phyloP scores from a whole-genome alignment of 495 filamentous ascomycete genomes.

The Penicillium lividum region DNA sequence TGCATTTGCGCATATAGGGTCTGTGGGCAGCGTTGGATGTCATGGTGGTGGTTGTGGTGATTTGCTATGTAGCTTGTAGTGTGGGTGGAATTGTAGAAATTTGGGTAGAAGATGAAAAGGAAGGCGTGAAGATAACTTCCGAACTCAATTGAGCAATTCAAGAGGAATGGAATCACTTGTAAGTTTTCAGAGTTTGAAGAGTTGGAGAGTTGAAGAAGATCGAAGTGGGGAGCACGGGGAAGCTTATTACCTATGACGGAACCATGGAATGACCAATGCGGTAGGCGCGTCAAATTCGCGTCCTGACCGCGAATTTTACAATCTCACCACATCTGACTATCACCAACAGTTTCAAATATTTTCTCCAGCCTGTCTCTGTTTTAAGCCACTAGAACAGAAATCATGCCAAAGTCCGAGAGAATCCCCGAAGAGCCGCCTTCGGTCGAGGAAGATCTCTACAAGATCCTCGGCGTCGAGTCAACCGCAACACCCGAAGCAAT shows the following conservation, averaged over 20 bases:
- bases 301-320: slow-evolving; percentile 11
- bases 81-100: background rate
- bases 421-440: slow-evolving; percentile 40
- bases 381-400: background rate
- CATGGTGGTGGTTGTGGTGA: background rate
- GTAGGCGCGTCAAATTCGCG: slow-evolving; percentile 29
- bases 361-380: background rate
- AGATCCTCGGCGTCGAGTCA: slow-evolving; percentile 72
- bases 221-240: slow-evolving; percentile 19
- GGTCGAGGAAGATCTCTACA: slow-evolving; percentile 77
- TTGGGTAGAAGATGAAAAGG: background rate
- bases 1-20: slow-evolving; percentile 69
- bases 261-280: slow-evolving; percentile 20
- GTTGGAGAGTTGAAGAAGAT: background rate
- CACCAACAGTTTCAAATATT: background rate
- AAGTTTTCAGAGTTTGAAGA: background rate
- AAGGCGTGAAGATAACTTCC: background rate
- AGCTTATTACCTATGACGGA: slow-evolving; percentile 15
- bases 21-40: slow-evolving; percentile 49
- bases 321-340: background rate
- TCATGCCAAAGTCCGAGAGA: slow-evolving; percentile 27
- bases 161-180: background rate
- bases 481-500: slow-evolving; percentile 76
- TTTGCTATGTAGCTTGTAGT: background rate
- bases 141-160: background rate